Conservation (phyloP, 192 early-diverging fungal genomes). For the Dissophora ornata region DNA sequence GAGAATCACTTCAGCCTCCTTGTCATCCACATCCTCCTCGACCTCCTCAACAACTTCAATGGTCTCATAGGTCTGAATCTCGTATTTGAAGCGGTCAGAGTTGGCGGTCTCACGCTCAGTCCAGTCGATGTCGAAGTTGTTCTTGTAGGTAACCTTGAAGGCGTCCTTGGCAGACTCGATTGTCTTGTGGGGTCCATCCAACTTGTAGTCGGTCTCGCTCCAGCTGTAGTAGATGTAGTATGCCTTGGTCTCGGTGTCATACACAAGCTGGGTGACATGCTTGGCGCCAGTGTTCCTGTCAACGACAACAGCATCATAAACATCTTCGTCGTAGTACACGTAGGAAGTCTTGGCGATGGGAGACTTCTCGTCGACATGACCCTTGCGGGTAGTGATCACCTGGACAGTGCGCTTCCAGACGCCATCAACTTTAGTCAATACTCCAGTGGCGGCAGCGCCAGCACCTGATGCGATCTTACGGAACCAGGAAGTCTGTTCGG, state of each 20-base stretch:
- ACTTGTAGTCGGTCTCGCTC: conserved; percentile 24
- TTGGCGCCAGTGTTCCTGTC: conserved; percentile 24
- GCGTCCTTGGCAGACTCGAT: conserved; percentile 18
- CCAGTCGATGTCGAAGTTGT: conserved; percentile 20
- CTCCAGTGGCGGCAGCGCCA: conserved; percentile 7
- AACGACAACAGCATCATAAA: conserved; percentile 15
- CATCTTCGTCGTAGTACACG: conserved; percentile 32
- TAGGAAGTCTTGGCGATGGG: conserved; percentile 22
- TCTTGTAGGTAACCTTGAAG: conserved; percentile 20
- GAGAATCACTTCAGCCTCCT: conserved; percentile 8
- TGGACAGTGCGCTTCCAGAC: conserved; percentile 38
- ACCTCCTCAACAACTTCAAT: conserved; percentile 27
- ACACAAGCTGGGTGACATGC: conserved; percentile 24
- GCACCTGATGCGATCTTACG: conserved; percentile 10
- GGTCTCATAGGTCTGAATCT: conserved; percentile 28
- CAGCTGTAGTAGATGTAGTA: conserved; percentile 33
- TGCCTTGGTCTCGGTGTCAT: conserved; percentile 8
- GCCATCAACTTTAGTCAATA: conserved; percentile 13
- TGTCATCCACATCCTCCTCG: conserved; percentile 22
- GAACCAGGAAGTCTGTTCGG: conserved; percentile 8
- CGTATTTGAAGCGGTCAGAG: conserved; percentile 13
- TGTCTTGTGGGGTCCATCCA: conserved; percentile 34
- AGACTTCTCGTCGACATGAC: conserved; percentile 16
- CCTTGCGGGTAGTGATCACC: conserved; percentile 34
- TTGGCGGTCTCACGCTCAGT: conserved; percentile 18